Base-by-base conservation (phyloP, 2,329 filamentous ascomycete species). In the Neoascochyta sp. region DNA sequence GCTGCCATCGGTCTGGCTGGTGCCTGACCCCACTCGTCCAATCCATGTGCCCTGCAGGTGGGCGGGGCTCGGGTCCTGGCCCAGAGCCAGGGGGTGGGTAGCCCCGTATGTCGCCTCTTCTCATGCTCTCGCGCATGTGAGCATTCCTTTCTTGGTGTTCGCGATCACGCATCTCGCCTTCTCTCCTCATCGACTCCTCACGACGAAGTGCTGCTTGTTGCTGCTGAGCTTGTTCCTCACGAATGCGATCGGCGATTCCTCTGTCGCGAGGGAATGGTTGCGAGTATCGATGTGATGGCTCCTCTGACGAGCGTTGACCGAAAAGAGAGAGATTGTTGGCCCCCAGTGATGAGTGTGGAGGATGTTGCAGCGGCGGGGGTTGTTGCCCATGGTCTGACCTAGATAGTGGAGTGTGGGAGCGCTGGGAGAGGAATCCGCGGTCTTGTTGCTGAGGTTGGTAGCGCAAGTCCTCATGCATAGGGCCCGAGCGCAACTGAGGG, bases 321-420 rank as follows among this genome's bases (percentile, higher is more conserved):
- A 51, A 55, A 1, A 55, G 29, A 7, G 48, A 31, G 25, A 51
- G 53, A 17, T 47, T 51, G 19, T 47, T 49, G 3, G 51, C 41
- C 5, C 47, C 53, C 5, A 59, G 31, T 3, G 53, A 52, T 0
- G 56, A 55, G 36, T 57, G 54, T 6, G 54, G 50, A 5, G 56
- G 52, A 32, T 60, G 57, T 23, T 60, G 57, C 7, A 60, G 33
- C 13, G 53, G 45, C 9, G 45, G 46, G 12, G 45, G 45, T 22
- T 52, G 50, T 22, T 54, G 54, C 3, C 43, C 39, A 28, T 57
- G 46, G 8, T 61, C 56, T 5, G 39, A 23, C 24, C 52, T 43
- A 5, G 56, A 51, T 1, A 57, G 41, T 5, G 57, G 58, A n/a
- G 58, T 62, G 17, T 60, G 58, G 7, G 58, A 56, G 20, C 57